Conservation (phyloP, 2,329 filamentous ascomycete species). For the Stenocarpella maydis region DNA sequence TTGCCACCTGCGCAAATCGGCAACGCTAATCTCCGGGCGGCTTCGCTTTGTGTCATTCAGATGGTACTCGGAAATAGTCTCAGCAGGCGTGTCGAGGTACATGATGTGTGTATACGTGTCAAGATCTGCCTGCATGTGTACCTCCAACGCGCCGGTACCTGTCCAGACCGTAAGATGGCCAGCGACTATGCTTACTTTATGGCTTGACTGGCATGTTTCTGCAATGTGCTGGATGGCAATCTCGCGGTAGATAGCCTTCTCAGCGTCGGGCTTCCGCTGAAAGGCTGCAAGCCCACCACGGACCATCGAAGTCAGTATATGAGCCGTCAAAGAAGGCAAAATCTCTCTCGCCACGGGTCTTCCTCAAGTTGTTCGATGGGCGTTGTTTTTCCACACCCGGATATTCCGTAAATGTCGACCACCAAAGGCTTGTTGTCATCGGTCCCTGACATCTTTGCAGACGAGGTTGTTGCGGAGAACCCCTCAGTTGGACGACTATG, state of each 20-base stretch:
- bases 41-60: slow-evolving; percentile 46
- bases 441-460: not conserved
- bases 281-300: slow-evolving; percentile 59
- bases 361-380: slow-evolving; percentile 52
- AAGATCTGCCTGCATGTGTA: slow-evolving; percentile 56
- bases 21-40: slow-evolving; percentile 45
- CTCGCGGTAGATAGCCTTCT: slow-evolving; percentile 51
- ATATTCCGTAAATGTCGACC: slow-evolving; percentile 63
- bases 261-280: slow-evolving; percentile 45
- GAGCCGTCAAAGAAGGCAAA: slow-evolving; percentile 63
- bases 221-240: slow-evolving; percentile 55
- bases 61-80: slow-evolving; percentile 49
- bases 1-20: slow-evolving; percentile 58
- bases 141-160: slow-evolving; percentile 41
- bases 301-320: slow-evolving; percentile 52
- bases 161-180: slow-evolving; percentile 66
- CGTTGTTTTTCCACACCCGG: slow-evolving; percentile 62
- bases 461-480: not conserved
- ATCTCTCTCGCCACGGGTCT: slow-evolving; percentile 42
- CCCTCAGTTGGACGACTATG: no score
- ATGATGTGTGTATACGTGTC: slow-evolving; percentile 64
- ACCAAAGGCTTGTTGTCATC: slow-evolving; percentile 48
- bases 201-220: slow-evolving; percentile 45
- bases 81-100: slow-evolving; percentile 56
- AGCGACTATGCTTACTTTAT: slow-evolving; percentile 56